Evolutionary conservation across 176 grass and related monocot species (phyloP), one percentile per base, ranked within the genome.

Genomic region (Eragrostis curvula): DNA sequence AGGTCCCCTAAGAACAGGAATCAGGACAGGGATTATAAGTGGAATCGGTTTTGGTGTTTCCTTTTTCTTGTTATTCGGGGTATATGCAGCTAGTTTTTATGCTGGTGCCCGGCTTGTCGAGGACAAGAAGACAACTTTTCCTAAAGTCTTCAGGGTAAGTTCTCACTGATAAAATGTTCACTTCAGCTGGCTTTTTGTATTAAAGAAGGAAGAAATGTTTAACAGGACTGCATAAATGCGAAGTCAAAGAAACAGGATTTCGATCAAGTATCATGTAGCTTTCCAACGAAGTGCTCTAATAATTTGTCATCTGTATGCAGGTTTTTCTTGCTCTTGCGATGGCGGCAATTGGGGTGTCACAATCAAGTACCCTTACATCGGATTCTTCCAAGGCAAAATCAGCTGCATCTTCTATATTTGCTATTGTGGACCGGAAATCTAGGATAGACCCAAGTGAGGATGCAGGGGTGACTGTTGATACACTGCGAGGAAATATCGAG

Each of bases 271-370:
- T 8, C 16, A 2, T 59, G 41, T 60, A 55, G 5, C 58, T 86
- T 51, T 55, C 20, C 42, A 69, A 58, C 58, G 65, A 82, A 71
- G 11, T 74, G n/a, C n/a, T 68, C 47, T 77, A 29, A 44, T 77
- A 20, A 28, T 57, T 83, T 18, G 10, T 13, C 57, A 55, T 62
- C 36, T 83, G 12, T 71, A 16, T 80, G 70, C 82, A 97, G 94
- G 96, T 99, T 44, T 96, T 99, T 82, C 91, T 99, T 80, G 93
- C 96, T 68, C 93, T 99, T 77, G 85, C 96, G 39, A 93, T 99
- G 93, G 91, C 96, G 3, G 93, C 96, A 17, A 93, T 96, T 77
- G 96, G 93, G 61, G 91, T 99, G 68, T 99, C 96, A 0, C 96
- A 99, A 71, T 92, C 96, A 45, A 99, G 96, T 71, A 93, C 96